Conservation (phyloP, 2,329 filamentous ascomycete species). For the Aureobasidium sp. region DNA sequence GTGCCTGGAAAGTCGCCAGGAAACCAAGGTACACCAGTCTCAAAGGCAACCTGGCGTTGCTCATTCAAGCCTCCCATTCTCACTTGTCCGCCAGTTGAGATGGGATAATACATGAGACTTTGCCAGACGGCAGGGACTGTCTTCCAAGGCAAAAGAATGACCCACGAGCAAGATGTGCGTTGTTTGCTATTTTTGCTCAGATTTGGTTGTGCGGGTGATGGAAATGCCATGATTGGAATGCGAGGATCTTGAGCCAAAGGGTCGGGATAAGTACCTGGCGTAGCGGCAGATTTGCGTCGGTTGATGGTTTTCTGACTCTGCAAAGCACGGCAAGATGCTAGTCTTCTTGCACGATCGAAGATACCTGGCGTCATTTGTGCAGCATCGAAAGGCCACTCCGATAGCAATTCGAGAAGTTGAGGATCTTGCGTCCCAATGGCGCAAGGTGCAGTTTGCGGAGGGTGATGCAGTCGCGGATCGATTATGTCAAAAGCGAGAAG, state of each 20-base stretch:
- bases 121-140: constrained; percentile 84
- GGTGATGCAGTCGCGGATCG: constrained; percentile 76
- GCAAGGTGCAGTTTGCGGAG: constrained; percentile 51
- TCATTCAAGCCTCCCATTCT: constrained; percentile 78
- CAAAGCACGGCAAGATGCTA: constrained; percentile 58
- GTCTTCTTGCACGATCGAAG: constrained; percentile 62
- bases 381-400: constrained; percentile 60
- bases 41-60: constrained; percentile 71
- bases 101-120: constrained; percentile 71
- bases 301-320: constrained; percentile 75
- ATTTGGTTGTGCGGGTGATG: constrained; percentile 27
- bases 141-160: constrained; percentile 80
- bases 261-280: constrained; percentile 57
- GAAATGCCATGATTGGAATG: constrained; percentile 68
- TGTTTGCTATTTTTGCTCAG: constrained; percentile 27
- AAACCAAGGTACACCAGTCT: constrained; percentile 73
- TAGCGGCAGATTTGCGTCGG: constrained; percentile 58
- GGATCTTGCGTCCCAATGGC: constrained; percentile 21
- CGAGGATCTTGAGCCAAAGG: constrained; percentile 57
- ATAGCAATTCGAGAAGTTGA: constrained; percentile 52
- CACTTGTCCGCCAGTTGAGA: constrained; percentile 72
- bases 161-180: constrained; percentile 62
- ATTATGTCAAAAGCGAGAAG: constrained; percentile 65
- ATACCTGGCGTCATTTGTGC: constrained; percentile 39
- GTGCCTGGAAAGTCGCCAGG: constrained; percentile 79